These are phyloP conservation scores for Sordariomycetes sp. DNA, from an alignment of 2,329 filamentous ascomycete genomes.

Conservation along the genomic window DNA sequence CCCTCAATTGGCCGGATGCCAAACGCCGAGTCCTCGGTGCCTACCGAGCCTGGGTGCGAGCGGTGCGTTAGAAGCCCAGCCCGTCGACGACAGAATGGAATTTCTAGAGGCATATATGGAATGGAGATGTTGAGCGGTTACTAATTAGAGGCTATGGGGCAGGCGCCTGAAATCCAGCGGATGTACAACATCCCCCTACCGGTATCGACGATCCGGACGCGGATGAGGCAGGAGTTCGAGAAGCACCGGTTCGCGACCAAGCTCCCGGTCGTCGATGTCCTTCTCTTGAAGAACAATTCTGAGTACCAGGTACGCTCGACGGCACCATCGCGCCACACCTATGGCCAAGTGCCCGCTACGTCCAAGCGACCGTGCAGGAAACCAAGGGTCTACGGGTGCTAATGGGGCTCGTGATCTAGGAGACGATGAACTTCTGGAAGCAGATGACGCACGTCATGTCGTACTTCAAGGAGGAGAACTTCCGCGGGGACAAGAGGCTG, in stretches of 20 bases:
- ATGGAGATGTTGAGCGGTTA: not conserved
- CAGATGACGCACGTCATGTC: slow-evolving; percentile 92
- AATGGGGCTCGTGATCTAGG: slow-evolving; percentile 37
- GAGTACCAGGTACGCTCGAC: slow-evolving; percentile 80
- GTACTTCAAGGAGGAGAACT: slow-evolving; percentile 82
- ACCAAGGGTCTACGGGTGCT: not conserved
- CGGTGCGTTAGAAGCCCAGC: slow-evolving; percentile 53
- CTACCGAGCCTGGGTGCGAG: slow-evolving; percentile 93
- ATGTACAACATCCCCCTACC: slow-evolving; percentile 94
- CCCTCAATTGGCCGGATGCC: slow-evolving; percentile 81
- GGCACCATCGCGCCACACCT: not conserved
- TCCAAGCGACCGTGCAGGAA: not conserved
- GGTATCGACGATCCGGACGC: slow-evolving; percentile 77
- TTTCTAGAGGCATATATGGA: not conserved
- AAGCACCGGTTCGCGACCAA: slow-evolving; percentile 88
- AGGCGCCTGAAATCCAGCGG: slow-evolving; percentile 94
- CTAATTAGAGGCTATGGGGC: slow-evolving; percentile 6
- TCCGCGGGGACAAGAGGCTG: slow-evolving; percentile 65
- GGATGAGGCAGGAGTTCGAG: slow-evolving; percentile 95
- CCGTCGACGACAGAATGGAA: not conserved
- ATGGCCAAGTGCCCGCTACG: not conserved
- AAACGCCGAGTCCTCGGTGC: slow-evolving; percentile 75
- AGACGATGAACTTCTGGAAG: slow-evolving; percentile 99
- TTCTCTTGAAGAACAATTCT: slow-evolving; percentile 81
- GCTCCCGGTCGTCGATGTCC: slow-evolving; percentile 75